Conservation (phyloP, 202 grass and related monocot genomes). For the Saccharum hybrid region DNA sequence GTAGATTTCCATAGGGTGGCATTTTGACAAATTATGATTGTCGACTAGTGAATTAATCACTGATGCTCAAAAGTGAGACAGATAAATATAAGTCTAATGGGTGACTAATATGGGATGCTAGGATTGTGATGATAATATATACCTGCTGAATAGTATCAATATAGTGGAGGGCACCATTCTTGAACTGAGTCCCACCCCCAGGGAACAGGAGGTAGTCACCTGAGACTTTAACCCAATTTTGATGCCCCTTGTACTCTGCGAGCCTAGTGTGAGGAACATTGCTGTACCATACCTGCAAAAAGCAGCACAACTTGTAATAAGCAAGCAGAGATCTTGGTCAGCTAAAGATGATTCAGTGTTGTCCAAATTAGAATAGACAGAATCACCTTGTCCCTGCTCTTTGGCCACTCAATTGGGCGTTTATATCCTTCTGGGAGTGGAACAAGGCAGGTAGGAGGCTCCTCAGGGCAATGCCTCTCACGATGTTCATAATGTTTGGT, state of each 20-base stretch:
- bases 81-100: neutral
- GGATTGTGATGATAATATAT: constrained; percentile 21
- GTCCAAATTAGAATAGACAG: constrained; percentile 36
- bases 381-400: constrained; percentile 87
- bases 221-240: constrained; percentile 99
- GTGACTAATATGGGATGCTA: constrained; percentile 27
- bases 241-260: constrained; percentile 86
- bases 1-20: neutral
- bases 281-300: constrained; percentile 84
- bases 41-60: neutral
- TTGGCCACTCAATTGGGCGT: constrained; percentile 71
- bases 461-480: constrained; percentile 93
- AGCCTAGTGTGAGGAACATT: constrained; percentile 96
- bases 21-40: neutral
- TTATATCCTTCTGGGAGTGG: constrained; percentile 84
- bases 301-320: constrained; percentile 16
- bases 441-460: constrained; percentile 84
- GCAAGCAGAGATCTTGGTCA: constrained; percentile 20
- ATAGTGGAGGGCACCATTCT: constrained; percentile 92
- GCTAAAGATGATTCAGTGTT: constrained; percentile 18
- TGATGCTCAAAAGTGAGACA: constrained; percentile 6
- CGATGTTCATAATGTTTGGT: constrained; percentile 97
- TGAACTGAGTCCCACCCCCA: constrained; percentile 97
- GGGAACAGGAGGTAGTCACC: constrained; percentile 89
- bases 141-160: constrained; percentile 99